Evolutionary conservation across 495 filamentous ascomycete genomes (phyloP), one percentile per base, ranked within the genome.

Genomic region (Parachaetomium inaequale): DNA sequence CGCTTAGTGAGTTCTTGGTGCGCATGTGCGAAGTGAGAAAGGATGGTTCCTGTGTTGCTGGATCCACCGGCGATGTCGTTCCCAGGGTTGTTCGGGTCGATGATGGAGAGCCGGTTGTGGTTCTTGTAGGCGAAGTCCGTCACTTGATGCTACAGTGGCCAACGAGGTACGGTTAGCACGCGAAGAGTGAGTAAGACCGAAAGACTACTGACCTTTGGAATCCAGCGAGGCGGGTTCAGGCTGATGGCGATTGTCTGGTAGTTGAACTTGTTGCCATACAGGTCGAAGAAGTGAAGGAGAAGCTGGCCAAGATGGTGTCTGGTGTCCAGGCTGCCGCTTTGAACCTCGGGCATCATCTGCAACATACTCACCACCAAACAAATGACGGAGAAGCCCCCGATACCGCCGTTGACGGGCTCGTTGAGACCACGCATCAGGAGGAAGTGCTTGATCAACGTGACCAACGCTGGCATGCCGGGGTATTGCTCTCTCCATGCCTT

Each of bases 321-420:
- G 1, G 83, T 78, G 25, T 80, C 70, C 66, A 88, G 72, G 29
- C 81, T 77, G 15, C 80, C 75, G 58, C 77, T 81, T 55, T 86
- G 82, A 3, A 88, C 72, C 51, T 86, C 79, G 4, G 92, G 90
- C 77, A 88, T 81, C 59, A 87, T 83, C 66, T 96, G 88, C 17
- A 98, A 74, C 65, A 96, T 77, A 72, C 87, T 91, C 54, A 91
- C 86, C n/a, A 97, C 89, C 45, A 98, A 81, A 76, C 95, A 98
- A 43, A 88, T 96, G 55, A 96, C 88, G 1, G 92, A 88, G 68
- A 98, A 97, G 1, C 93, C 93, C 36, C 94, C 95, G n/a, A 98
- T 81, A 0, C 95, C 95, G 59, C 95, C 95, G 46, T 83, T 87
- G 21, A 87, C 85, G 3, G 95, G 91, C 71, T 98, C 94, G 63